A percentile compares a stretch with the other conserved stretches of the same genome.
Evolutionary conservation across 192 early-diverging fungal species (phyloP).

Genomic region (Funneliformis geosporum): DNA sequence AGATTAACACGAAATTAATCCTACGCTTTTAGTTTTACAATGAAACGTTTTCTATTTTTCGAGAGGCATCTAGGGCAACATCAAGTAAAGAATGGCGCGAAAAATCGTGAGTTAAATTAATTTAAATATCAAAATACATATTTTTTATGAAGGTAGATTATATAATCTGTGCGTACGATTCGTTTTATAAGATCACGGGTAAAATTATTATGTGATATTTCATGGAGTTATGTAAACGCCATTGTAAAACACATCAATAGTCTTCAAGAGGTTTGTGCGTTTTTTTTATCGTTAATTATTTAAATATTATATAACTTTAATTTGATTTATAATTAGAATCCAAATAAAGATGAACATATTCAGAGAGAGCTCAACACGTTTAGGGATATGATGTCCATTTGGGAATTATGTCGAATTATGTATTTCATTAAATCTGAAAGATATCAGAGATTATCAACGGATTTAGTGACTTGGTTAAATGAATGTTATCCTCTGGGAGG

Average conservation of each 20-base stretch:
- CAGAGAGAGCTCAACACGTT: neutral
- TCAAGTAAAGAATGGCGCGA: neutral
- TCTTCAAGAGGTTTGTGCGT: neutral
- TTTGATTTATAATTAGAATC: neutral
- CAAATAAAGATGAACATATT: neutral
- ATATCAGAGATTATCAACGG: slow-evolving; percentile 3
- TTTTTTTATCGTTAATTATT: neutral
- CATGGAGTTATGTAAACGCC: neutral
- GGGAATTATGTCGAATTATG: slow-evolving; percentile 15
- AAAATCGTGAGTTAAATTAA: neutral
- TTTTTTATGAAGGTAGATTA: neutral
- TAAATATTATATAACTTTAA: neutral
- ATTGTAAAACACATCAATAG: neutral
- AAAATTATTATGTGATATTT: neutral
- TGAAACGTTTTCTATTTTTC: neutral
- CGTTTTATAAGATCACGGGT: neutral
- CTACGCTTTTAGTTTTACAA: neutral
- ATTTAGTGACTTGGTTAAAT: slow-evolving; percentile 7
- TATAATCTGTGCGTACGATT: neutral
- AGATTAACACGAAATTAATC: neutral
- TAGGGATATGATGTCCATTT: neutral
- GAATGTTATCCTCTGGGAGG: neutral
- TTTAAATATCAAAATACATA: too few species aligned
- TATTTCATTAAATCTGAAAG: slow-evolving; percentile 1
- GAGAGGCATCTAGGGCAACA: neutral